Evolutionary conservation across 495 filamentous ascomycete genomes (phyloP), one percentile per base, ranked within the genome.

Genomic region (Gamarada debralockiae): DNA sequence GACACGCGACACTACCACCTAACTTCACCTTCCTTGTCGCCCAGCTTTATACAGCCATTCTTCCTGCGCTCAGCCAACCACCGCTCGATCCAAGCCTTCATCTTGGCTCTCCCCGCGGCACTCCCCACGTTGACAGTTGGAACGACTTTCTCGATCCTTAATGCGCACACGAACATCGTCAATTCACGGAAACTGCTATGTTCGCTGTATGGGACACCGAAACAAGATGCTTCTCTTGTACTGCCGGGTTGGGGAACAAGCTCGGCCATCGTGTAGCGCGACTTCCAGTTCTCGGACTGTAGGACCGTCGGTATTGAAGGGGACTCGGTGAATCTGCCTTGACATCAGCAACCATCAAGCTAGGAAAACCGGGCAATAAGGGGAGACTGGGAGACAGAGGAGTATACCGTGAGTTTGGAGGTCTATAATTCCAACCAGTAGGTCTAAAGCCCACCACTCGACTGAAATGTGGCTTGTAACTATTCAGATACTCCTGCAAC

Each of bases 151-250:
- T 90, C 90, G 51, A 97, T 92, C 43, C 88, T 70, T 67, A 98
- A 65, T 48, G 83, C 83, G 70, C 92, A 93, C 56, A 89, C 84
- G 61, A 98, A 97, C 80, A 96, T 84, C 2, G 89, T 90, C 65
- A 98, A 67, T 74, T 98, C 93, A 18, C 93, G 73, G 63, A 98
- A 98, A 38, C 84, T 90, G 66, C 87, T 92, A 60, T 98, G 93
- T 70, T 98, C 93, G 47, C 84, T 89, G 63, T 98, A 98, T 36
- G 93, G 93, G 20, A 97, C 93, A 12, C 86, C 90, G 56, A 89
- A 96, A 60, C 89, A 95, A 52, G 82, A 83, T 20, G 86, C 84
- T 52, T 87, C 82, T 39, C 75, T 73, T 20, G 86, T 86, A 64
- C 83, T 86, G 4, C 93, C 95, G 1, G 90, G 76, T 70, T 92